Conservation (phyloP, 768 basidiomycete genomes). For the Phanerochaete sordida region DNA sequence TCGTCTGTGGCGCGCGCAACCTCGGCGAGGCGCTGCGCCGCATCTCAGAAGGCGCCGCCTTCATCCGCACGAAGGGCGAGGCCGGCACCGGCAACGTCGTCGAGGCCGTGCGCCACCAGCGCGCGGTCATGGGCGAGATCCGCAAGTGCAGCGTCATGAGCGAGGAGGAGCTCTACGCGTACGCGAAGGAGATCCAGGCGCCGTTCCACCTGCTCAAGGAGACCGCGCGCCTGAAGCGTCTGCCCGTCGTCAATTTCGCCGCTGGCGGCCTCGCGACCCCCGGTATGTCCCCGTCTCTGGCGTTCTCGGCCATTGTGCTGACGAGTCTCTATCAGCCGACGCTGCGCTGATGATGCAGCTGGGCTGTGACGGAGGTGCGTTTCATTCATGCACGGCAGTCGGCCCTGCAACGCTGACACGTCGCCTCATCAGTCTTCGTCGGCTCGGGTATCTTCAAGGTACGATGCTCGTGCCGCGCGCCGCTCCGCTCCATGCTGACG, state of each 20-base stretch:
- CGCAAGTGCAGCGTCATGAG: constrained; percentile 82
- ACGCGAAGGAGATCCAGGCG: constrained; percentile 88
- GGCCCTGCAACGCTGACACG: constrained; percentile 8
- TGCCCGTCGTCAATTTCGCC: constrained; percentile 96
- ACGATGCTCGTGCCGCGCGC: constrained; percentile 23
- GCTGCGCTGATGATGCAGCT: constrained; percentile 99
- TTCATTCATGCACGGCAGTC: background rate
- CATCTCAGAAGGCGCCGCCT: constrained; percentile 95
- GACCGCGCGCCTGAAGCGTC: constrained; percentile 85
- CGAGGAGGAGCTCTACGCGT: constrained; percentile 92
- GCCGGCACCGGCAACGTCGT: constrained; percentile 89
- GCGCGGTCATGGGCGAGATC: constrained; percentile 82
- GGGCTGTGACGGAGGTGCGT: constrained; percentile 90
- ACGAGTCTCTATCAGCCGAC: constrained; percentile 54
- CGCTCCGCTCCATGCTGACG: background rate
- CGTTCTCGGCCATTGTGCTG: background rate
- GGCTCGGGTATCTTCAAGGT: constrained; percentile 97
- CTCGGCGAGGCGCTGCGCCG: constrained; percentile 95
- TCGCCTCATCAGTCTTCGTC: constrained; percentile 72
- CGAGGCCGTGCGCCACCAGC: constrained; percentile 91
- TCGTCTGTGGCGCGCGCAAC: constrained; percentile 94
- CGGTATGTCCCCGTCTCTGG: constrained; percentile 41
- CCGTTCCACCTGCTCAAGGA: constrained; percentile 97
- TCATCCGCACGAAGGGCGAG: constrained; percentile 97
- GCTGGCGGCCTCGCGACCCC: constrained; percentile 93